phyloP scores from a whole-genome alignment of 495 filamentous ascomycete genomes.

The Aspergillus ostianus region DNA sequence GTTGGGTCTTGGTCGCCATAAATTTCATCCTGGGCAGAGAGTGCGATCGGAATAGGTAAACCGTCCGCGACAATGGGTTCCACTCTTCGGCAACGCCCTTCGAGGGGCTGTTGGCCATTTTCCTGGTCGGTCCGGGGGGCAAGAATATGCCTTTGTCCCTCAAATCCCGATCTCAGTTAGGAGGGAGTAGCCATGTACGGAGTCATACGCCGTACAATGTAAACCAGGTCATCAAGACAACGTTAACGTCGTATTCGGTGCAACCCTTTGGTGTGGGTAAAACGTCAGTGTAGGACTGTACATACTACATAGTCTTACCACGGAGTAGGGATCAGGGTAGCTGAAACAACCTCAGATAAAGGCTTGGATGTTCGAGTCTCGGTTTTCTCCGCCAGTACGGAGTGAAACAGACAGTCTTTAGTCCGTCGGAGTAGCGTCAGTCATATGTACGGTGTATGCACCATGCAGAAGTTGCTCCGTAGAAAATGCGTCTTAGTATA shows the following conservation, averaged over 20 bases:
- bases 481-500: too few species aligned
- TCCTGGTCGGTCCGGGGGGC: neutral
- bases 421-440: slow-evolving; percentile 1
- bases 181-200: too few species aligned
- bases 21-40: neutral
- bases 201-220: too few species aligned
- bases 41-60: neutral
- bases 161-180: neutral
- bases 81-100: slow-evolving; percentile 3
- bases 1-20: slow-evolving; percentile 3
- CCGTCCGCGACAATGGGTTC: neutral
- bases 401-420: slow-evolving; percentile 1
- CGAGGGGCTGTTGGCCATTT: neutral
- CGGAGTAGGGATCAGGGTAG: neutral
- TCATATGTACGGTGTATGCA: neutral
- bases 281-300: neutral
- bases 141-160: neutral
- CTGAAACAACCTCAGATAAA: neutral
- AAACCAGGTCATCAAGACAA: too few species aligned
- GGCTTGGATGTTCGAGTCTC: neutral
- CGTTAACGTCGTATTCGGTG: neutral
- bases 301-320: too few species aligned
- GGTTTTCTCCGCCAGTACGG: slow-evolving; percentile 6
- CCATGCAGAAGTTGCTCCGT: too few species aligned
- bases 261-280: neutral